Evolutionary conservation across 179 eudicot species (phyloP), one percentile per base, ranked within the genome.

Genomic region (Spinacia oleracea): DNA sequence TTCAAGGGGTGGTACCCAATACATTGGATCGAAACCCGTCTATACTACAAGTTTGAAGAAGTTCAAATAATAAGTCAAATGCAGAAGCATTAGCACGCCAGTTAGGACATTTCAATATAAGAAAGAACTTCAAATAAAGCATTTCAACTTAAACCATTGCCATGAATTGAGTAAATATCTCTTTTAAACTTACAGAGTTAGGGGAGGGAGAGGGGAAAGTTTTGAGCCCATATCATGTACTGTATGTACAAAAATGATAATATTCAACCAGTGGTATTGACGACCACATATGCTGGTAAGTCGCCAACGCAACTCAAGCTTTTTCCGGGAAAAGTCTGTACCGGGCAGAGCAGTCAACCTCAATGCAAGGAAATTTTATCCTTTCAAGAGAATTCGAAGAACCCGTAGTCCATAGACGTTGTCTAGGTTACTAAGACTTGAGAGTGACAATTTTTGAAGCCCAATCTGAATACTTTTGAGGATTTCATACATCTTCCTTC

Each of bases 141-240:
- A 60, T 60, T 27, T 25, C 66, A 60, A 27, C 35, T 27, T 29
- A 5, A 16, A 60, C 35, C 31, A 29, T 1, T 14, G 53, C 18
- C 40, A 38, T 38, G 40, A 38, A 38, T 1, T 1, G 56, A 18
- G 21, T 2, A 23, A 58, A 58, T 12, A 21, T n/a, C 12, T 15
- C 29, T 20, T 21, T 12, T 40, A 29, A 48, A 34, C 59, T 31
- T 31, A 48, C 73, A 46, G 21, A n/a, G n/a, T n/a, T n/a, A n/a
- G n/a, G n/a, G n/a, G n/a, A n/a, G n/a, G n/a, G n/a, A n/a, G n/a
- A n/a, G 43, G 12, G 71, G 27, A 8, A 48, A 46, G 34, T 66
- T 38, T 66, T 2, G 63, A 48, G 11, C 45, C 64, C 34, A 76
- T n/a, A 70, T 11, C 62, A 65, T 46, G 60, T 64, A 76, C 62